Evolutionary conservation across 2,329 filamentous ascomycete species (phyloP).

Genomic region (Pseudopithomyces chartarum): DNA sequence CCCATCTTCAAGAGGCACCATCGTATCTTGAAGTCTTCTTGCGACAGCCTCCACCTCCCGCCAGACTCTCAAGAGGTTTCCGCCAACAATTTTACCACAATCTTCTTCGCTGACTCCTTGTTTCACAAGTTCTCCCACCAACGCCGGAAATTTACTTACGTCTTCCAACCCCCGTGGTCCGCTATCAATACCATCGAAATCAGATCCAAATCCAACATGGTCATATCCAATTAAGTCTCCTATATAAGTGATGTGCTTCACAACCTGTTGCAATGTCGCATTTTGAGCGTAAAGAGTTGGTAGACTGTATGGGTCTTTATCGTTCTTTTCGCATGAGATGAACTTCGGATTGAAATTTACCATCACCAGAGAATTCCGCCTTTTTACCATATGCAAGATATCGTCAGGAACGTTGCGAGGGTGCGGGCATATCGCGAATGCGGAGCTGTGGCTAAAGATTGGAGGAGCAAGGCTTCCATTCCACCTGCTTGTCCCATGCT

Average conservation of each 20-base stretch:
- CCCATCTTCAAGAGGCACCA: conserved; percentile 52
- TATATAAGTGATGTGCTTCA: conserved; percentile 80
- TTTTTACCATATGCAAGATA: conserved; percentile 76
- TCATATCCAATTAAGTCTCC: conserved; percentile 83
- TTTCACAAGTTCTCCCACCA: conserved; percentile 75
- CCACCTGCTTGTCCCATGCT: conserved; percentile 58
- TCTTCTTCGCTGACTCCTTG: conserved; percentile 77
- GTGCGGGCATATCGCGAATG: conserved; percentile 80
- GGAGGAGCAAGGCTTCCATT: conserved; percentile 76
- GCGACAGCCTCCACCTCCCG: conserved; percentile 75
- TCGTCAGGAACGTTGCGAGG: conserved; percentile 89
- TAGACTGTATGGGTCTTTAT: conserved; percentile 64
- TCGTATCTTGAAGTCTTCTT: conserved; percentile 62
- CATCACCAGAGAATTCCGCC: conserved; percentile 80
- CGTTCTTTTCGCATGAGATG: conserved; percentile 69
- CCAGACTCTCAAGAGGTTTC: conserved; percentile 86
- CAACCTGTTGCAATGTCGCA: conserved; percentile 77
- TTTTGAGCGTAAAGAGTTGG: conserved; percentile 71
- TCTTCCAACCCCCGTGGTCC: conserved; percentile 80
- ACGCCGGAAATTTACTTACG: conserved; percentile 78
- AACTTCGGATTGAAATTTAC: conserved; percentile 87
- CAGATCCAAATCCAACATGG: conserved; percentile 84
- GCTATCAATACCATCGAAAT: conserved; percentile 77
- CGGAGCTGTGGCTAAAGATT: conserved; percentile 89
- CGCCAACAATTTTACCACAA: conserved; percentile 74